Evolutionary conservation across 805 yeast species (phyloP), one percentile per base, ranked within the genome.

Genomic region (Candida ovalis): DNA sequence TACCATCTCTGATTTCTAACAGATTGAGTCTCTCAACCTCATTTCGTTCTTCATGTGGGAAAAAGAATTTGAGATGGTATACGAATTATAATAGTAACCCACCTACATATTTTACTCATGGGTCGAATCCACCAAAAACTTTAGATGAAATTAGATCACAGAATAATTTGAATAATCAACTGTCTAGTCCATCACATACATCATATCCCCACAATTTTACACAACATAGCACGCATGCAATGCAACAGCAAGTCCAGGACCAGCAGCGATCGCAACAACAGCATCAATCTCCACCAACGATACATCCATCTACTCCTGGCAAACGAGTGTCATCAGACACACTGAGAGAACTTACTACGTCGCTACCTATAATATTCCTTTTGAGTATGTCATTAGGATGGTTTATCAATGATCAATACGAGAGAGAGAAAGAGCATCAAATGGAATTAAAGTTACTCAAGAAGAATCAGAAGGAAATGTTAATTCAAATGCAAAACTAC

Each of bases 401-500:
- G 38, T 35, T 17, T 17, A 35, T 35, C 5, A 35, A 35, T 17
- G 41, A 43, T 37, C 42, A 43, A 27, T n/a, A 17, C 13, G 38
- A 35, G 7, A 35, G 38, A 21, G 38, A 35, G 12, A 39, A 22
- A 39, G 28, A 23, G 13, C 27, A 17, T 24, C 25, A 39, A 19
- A 15, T 3, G 32, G 40, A 40, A 17, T 44, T 45, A n/a, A 46
- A 51, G 28, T 38, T 49, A 21, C 42, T 49, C 43, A 65, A 61
- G 41, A 56, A 58, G 45, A 64, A 44, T 21, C 67, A 64, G 42
- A 62, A 56, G 41, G 69, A 64, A n/a, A 51, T 72, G 46, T 78
- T 81, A 56, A 70, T 73, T 39, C 77, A 76, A 54, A 75, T 74
- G 59, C 71, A 75, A 42, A 73, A 71, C 25, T 77, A 75, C 40